Evolutionary conservation across 257 asterid species (phyloP), one percentile per base, ranked within the genome.

Genomic region (Solanum medicagineum): DNA sequence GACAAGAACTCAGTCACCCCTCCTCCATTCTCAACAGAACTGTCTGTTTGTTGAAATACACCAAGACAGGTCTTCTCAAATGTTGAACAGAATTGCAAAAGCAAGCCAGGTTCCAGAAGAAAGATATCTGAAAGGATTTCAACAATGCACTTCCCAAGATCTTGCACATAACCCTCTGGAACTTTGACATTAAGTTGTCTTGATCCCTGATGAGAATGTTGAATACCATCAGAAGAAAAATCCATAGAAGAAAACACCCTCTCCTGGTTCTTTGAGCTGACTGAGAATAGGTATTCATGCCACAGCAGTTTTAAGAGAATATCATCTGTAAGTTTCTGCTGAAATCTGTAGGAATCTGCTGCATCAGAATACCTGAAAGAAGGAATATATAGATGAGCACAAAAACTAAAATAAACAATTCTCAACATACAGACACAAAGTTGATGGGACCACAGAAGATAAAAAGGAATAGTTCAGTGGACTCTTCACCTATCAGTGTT

Each of bases 111-210:
- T 70, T 92, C 90, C 71, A 94, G 86, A 84, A 88, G 56, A 85
- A 89, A 84, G 56, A 92, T 88, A 83, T 93, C 94, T 9, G 94
- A 92, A 86, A 97, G 93, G 84, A 97, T 91, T 85, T 91, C 93
- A 84, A 95, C 89, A 69, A 97, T 91, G 91, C 98, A 95, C 91
- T 89, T 92, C 89, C 98, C 98, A 66, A 97, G 94, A 89, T 88
- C 91, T 87, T 90, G 91, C 81, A 86, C 92, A 86, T 92, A 91
- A 86, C 87, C 91, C 85, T 70, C 81, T 29, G 94, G 87, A 91
- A 89, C 85, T 87, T 91, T 92, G 86, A 73, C 80, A 80, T 90
- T 91, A 88, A 86, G 69, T 69, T 80, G 95, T 85, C 90, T 91
- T 85, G 93, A 84, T 87, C 91, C 95, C 91, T 85, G 90, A 56